Evolutionary conservation across 2,329 filamentous ascomycete genomes (phyloP).

Genomic region (Paecilomyces formosus): DNA sequence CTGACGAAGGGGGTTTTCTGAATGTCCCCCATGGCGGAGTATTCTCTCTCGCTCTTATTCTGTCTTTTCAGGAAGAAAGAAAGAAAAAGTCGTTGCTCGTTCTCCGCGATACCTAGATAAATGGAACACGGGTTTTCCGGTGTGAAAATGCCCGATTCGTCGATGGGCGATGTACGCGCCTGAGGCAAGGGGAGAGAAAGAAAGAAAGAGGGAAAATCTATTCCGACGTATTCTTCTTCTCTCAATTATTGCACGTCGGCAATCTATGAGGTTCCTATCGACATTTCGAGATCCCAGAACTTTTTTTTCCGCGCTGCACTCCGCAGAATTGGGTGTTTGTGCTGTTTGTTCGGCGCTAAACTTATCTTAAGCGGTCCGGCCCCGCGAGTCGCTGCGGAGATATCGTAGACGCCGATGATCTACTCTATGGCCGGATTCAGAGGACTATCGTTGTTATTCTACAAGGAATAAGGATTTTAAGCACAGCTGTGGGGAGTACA

Average conservation of each 20-base stretch:
- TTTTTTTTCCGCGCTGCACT: background rate
- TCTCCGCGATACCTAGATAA: background rate
- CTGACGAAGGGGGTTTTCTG: conserved; percentile 65
- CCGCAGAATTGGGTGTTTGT: background rate
- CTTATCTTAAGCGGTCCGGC: background rate
- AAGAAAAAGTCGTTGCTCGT: background rate
- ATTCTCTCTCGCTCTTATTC: background rate
- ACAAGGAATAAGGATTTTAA: too few relatives aligned
- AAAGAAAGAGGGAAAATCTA: background rate
- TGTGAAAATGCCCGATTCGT: too few relatives aligned
- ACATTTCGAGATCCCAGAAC: background rate
- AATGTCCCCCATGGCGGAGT: conserved; percentile 11
- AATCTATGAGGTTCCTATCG: background rate
- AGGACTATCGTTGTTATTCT: too few relatives aligned
- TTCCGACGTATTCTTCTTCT: background rate
- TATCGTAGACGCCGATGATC: background rate
- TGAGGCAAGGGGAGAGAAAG: background rate
- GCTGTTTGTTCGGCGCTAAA: background rate
- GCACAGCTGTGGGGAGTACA: too few relatives aligned
- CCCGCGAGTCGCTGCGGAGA: background rate
- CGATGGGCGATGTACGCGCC: too few relatives aligned
- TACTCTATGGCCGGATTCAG: background rate
- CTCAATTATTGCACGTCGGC: background rate
- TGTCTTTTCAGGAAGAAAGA: background rate
- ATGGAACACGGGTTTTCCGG: too few relatives aligned